Evolutionary conservation across 306 rosid species (phyloP).

Genomic region (Cucurbita ficifolia): DNA sequence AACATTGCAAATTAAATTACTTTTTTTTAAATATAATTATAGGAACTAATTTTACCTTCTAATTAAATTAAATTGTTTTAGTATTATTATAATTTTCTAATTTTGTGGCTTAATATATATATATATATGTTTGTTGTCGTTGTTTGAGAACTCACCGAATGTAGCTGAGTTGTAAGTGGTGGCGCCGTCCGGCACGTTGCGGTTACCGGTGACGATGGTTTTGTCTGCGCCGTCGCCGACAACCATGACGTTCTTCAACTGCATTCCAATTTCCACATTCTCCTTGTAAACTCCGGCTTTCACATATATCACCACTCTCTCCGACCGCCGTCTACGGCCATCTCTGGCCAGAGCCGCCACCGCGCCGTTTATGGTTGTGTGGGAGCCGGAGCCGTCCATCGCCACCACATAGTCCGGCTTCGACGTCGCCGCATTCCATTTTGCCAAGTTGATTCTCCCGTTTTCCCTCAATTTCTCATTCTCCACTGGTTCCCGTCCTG

Average conservation of each 20-base stretch:
- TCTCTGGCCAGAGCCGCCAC: neutral
- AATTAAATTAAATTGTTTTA: too few relatives aligned
- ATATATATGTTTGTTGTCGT: neutral
- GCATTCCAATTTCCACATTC: conserved; percentile 33
- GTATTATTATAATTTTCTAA: too few relatives aligned
- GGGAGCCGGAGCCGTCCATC: conserved; percentile 1
- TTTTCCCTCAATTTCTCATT: neutral
- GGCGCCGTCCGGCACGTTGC: conserved; percentile 24
- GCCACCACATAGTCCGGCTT: conserved; percentile 7
- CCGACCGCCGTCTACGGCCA: neutral
- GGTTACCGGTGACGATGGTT: conserved; percentile 31
- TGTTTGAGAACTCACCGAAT: conserved; percentile 25
- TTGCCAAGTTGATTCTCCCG: neutral
- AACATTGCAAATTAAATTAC: too few relatives aligned
- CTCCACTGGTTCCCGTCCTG: neutral
- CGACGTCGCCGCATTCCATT: neutral
- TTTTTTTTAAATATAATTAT: too few relatives aligned
- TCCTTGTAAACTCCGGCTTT: conserved; percentile 25
- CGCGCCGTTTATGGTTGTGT: conserved; percentile 4
- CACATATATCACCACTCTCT: conserved; percentile 5
- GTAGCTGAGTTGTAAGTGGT: conserved; percentile 46
- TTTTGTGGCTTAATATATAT: too few relatives aligned
- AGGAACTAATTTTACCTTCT: too few relatives aligned
- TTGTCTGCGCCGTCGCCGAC: conserved; percentile 67
- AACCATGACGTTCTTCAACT: conserved; percentile 34